Conservation (phyloP, 2,329 filamentous ascomycete genomes). For the Fusarium luffae region DNA sequence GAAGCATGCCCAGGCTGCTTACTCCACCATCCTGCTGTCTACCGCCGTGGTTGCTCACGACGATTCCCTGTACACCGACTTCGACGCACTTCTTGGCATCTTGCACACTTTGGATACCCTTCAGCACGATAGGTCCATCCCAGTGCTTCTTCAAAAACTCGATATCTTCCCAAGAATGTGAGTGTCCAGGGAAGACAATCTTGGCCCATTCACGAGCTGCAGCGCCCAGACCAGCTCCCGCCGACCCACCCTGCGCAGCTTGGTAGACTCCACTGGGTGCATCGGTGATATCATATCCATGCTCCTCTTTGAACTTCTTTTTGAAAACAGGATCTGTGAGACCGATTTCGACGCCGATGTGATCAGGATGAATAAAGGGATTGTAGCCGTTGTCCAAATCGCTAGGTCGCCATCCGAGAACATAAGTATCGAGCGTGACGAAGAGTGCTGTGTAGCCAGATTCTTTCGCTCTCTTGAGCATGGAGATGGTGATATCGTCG, state of each 20-base stretch:
- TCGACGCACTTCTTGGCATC: conserved; percentile 28
- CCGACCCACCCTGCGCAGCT: conserved; percentile 21
- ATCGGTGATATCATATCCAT: conserved; percentile 21
- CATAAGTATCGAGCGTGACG: conserved; percentile 16
- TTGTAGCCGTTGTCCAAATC: conserved; percentile 32
- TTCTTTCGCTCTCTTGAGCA: conserved; percentile 11
- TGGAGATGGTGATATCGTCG: conserved; percentile 25
- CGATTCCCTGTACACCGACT: conserved; percentile 25
- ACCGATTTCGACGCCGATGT: conserved; percentile 31
- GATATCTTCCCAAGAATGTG: conserved; percentile 25
- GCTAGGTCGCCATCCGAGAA: conserved; percentile 17
- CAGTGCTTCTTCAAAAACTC: conserved; percentile 29
- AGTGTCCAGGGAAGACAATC: conserved; percentile 29
- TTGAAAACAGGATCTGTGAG: conserved; percentile 31
- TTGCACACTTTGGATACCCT: conserved; percentile 23
- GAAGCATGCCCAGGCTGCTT: conserved; percentile 29
- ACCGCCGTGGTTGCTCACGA: conserved; percentile 29
- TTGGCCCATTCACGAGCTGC: conserved; percentile 35
- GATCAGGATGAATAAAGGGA: conserved; percentile 31
- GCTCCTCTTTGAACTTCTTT: conserved; percentile 19
- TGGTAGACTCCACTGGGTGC: conserved; percentile 24
- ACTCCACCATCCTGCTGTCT: conserved; percentile 30
- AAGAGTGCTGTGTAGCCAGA: conserved; percentile 13
- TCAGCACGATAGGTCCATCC: conserved; percentile 26
- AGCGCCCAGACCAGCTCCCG: conserved; percentile 12